A percentile compares a stretch with the other conserved stretches of the same genome.
phyloP scores from a whole-genome alignment of 2,329 filamentous ascomycete genomes.

The Cladosporium sp. region DNA sequence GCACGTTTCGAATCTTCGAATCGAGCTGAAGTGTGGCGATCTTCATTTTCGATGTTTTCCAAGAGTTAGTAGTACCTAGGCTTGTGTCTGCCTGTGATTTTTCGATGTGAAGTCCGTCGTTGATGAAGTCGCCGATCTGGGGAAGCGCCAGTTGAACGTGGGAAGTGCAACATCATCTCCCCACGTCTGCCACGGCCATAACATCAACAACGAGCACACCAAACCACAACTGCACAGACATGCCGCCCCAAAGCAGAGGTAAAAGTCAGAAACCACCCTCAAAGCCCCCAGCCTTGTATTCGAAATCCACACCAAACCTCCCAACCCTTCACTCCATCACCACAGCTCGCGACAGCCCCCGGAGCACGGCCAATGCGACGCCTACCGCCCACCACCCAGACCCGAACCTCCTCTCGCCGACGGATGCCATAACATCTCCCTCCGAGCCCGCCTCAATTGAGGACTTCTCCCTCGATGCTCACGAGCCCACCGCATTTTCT shows the following conservation, averaged over 20 bases:
- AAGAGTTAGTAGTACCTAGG: too few relatives aligned
- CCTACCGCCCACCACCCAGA: constrained; percentile 14
- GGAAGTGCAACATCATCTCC: background rate
- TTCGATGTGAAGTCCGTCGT: background rate
- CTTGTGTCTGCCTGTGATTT: background rate
- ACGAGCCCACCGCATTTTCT: constrained; percentile 26
- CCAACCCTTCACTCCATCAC: constrained; percentile 37
- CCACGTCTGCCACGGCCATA: background rate
- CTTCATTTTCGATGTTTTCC: constrained; percentile 46
- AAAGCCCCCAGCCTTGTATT: constrained; percentile 39
- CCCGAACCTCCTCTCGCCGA: constrained; percentile 7
- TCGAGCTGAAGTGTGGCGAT: constrained; percentile 70
- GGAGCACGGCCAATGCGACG: constrained; percentile 14
- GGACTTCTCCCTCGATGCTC: constrained; percentile 32
- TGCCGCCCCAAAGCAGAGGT: constrained; percentile 44
- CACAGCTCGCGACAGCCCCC: constrained; percentile 13
- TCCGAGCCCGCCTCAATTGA: constrained; percentile 38
- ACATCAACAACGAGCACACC: background rate
- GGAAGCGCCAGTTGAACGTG: too few relatives aligned
- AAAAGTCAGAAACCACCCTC: constrained; percentile 21
- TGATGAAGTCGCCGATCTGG: background rate
- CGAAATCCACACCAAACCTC: constrained; percentile 45
- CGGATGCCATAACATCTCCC: constrained; percentile 31
- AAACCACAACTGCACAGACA: constrained; percentile 16
- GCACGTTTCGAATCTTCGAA: constrained; percentile 64